Evolutionary conservation across 225 moss, liverwort and hornwort genomes (phyloP).

Genomic region (Thuidium tamariscinum): DNA sequence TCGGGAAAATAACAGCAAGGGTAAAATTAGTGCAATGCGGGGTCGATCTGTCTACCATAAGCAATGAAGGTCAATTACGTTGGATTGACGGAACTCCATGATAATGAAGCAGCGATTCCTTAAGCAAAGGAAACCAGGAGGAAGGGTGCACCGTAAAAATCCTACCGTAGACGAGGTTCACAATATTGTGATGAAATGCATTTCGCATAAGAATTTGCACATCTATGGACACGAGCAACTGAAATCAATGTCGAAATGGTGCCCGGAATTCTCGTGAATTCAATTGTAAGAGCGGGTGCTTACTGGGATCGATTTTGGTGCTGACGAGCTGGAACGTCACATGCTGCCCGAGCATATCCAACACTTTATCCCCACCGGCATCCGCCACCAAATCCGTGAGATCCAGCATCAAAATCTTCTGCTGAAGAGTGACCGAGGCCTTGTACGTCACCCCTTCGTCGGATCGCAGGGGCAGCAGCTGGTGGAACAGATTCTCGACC

Average conservation of each 20-base stretch:
- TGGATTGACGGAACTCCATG: no score
- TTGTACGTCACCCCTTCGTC: neutral
- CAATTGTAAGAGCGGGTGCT: neutral
- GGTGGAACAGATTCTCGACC: constrained; percentile 7
- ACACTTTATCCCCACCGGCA: constrained; percentile 39
- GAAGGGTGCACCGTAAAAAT: no score
- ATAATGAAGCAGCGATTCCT: no score
- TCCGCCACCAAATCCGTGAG: constrained; percentile 23
- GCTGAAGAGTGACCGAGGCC: constrained; percentile 12
- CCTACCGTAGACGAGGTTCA: neutral
- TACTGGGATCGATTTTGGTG: constrained; percentile 51
- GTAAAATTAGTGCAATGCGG: neutral
- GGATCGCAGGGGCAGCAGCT: neutral
- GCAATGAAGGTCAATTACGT: neutral
- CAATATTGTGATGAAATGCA: neutral
- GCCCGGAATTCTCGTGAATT: neutral
- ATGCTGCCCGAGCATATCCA: constrained; percentile 46
- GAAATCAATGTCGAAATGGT: neutral
- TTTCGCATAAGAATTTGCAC: no score
- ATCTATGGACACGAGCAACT: neutral
- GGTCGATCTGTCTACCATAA: neutral
- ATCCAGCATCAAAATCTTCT: constrained; percentile 34
- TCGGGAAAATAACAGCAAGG: neutral
- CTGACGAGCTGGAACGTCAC: constrained; percentile 67
- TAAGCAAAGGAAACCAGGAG: neutral